Conservation (phyloP, 2,329 filamentous ascomycete genomes). For the Xylaria sp. region DNA sequence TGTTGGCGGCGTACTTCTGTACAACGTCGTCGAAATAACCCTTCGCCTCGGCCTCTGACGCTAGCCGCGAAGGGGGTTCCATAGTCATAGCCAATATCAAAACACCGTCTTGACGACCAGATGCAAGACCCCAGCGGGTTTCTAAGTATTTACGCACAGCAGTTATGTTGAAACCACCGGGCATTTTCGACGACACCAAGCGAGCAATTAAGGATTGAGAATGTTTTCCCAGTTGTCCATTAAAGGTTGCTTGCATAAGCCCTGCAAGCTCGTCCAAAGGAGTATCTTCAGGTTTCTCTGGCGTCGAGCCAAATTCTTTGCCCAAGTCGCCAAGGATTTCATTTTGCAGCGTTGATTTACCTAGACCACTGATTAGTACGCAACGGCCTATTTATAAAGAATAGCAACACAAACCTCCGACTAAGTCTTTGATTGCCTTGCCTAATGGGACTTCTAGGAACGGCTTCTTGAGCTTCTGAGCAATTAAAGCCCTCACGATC, state of each 20-base stretch:
- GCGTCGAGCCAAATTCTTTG: constrained; percentile 97
- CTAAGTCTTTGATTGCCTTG: constrained; percentile 98
- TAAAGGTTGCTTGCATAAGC: constrained; percentile 97
- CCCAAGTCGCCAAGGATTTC: constrained; percentile 97
- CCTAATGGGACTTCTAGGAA: constrained; percentile 85
- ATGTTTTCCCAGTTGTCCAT: constrained; percentile 96
- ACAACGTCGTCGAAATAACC: constrained; percentile 85
- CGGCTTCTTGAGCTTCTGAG: constrained; percentile 97
- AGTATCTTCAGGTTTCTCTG: constrained; percentile 97
- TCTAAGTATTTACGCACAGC: constrained; percentile 93
- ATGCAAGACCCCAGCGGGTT: constrained; percentile 85
- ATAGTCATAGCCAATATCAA: constrained; percentile 88
- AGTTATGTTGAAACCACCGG: constrained; percentile 98
- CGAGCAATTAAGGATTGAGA: constrained; percentile 91
- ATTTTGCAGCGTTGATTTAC: constrained; percentile 98
- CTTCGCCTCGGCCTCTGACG: constrained; percentile 90
- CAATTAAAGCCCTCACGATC: constrained; percentile 85
- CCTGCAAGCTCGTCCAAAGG: constrained; percentile 94
- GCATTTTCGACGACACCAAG: constrained; percentile 98
- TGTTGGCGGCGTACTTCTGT: constrained; percentile 85
- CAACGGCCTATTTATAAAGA: not conserved
- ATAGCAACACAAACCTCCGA: constrained; percentile 74
- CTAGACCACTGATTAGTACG: constrained; percentile 52
- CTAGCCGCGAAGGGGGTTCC: constrained; percentile 87
- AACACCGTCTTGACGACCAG: constrained; percentile 89